Evolutionary conservation across 257 asterid species (phyloP), one percentile per base, ranked within the genome.

Genomic region (Lycium barbarum): DNA sequence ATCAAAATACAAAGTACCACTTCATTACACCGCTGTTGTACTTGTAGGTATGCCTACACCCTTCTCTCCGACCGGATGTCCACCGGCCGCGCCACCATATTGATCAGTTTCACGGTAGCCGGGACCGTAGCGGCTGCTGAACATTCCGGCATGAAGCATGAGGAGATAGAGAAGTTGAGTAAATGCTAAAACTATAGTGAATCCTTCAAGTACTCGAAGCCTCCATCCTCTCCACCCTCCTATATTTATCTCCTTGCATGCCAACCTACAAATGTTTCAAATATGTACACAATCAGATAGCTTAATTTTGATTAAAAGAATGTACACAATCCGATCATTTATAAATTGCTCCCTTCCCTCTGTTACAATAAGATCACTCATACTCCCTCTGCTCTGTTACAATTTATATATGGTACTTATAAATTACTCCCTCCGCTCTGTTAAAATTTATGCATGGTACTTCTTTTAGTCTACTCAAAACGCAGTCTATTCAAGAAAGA

Each of bases 181-280:
- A 47, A 94, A 73, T 0, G 81, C 93, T 2, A 96, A 90, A 35
- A 92, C 91, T 33, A 94, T 96, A 0, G 89, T 85, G n/a, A 94
- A 92, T 0, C 90, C 99, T 76, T 96, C 99, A 1, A 96, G 87
- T 5, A 96, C 96, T 87, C 94, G 84, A 4, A 96, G 93, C 86
- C 99, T 90, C 99, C 99, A 96, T 3, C 98, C 99, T 81, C 98
- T 89, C 89, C 92, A 89, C 7, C 96, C 94, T 79, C 98, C 97
- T 9, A 96, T 54, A 88, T 90, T 85, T 35, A 96, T 96, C 71
- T 96, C 93, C 84, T 96, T 96, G 92, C 99, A 96, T 0, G 98
- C 99, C 91, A 96, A 84, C 5, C 98, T 95, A 84, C 82, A 83
- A 2, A 40, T 40, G 6, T 40, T 40, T 40, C 45, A 40, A 40